These are phyloP conservation scores for Solanum chmielewskii DNA, from an alignment of 257 asterid genomes.

Conservation along the genomic window DNA sequence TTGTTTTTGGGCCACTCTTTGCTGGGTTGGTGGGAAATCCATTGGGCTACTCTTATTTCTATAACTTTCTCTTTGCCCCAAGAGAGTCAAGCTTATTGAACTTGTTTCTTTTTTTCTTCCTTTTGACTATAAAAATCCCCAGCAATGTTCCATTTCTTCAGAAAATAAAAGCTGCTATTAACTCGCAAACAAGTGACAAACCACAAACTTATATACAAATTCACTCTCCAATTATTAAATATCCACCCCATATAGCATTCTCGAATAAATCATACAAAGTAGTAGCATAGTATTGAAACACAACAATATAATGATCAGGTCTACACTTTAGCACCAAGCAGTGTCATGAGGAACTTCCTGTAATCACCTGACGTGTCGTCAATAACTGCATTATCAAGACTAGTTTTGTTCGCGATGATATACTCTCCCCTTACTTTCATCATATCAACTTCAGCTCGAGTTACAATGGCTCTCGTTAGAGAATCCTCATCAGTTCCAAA, in stretches of 20 bases:
- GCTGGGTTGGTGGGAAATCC: not conserved
- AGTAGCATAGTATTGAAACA: not conserved
- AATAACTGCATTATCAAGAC: constrained; percentile 47
- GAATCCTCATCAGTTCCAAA: constrained; percentile 81
- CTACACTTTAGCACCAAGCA: constrained; percentile 53
- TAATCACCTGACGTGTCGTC: constrained; percentile 82
- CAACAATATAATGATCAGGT: not conserved
- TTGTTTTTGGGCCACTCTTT: not conserved
- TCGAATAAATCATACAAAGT: not conserved
- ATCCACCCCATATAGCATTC: not conserved
- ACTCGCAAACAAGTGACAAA: not conserved
- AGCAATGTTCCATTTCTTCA: not conserved
- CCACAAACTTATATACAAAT: not conserved
- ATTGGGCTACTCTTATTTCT: not conserved
- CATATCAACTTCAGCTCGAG: constrained; percentile 72
- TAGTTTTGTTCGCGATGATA: constrained; percentile 21
- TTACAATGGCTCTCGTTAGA: constrained; percentile 51
- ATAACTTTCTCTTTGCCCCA: not conserved
- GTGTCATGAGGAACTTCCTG: constrained; percentile 55
- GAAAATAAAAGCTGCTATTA: not conserved
- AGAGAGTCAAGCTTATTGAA: not conserved
- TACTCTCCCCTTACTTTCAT: constrained; percentile 49
- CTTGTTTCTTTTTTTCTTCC: not conserved
- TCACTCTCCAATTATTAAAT: not conserved
- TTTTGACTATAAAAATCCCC: not conserved